Evolutionary conservation across 2,329 filamentous ascomycete species (phyloP).

Genomic region (Apiospora hydei): DNA sequence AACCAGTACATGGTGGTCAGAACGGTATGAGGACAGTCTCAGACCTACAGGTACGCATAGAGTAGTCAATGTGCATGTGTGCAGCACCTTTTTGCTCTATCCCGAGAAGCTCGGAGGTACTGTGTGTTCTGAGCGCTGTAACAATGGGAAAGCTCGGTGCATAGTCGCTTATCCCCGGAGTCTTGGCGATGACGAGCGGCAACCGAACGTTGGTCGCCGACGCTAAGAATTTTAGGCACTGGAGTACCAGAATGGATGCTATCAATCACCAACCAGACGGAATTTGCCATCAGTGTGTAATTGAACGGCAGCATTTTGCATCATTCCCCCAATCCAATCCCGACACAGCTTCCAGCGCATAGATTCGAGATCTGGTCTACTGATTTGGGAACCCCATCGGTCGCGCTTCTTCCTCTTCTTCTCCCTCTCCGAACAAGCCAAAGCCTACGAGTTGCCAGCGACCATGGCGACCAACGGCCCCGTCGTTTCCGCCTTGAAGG

Average conservation of each 20-base stretch:
- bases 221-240: constrained; percentile 7
- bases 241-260: not conserved
- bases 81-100: not conserved
- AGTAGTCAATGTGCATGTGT: not conserved
- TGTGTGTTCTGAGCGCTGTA: not conserved
- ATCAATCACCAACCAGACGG: constrained; percentile 13
- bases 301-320: constrained; percentile 21
- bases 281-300: constrained; percentile 21
- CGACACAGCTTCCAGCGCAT: not conserved
- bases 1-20: too few species aligned
- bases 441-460: constrained; percentile 12
- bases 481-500: constrained; percentile 50
- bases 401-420: not conserved
- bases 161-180: constrained; percentile 4
- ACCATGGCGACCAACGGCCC: constrained; percentile 18
- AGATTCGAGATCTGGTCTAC: not conserved
- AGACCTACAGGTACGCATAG: too few species aligned
- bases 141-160: not conserved
- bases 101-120: constrained; percentile 1
- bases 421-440: not conserved
- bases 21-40: too few species aligned
- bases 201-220: not conserved
- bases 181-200: constrained; percentile 19
- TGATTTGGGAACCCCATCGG: not conserved
- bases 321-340: not conserved